These are phyloP conservation scores for Rhodotorula paludigena DNA, from an alignment of 768 basidiomycete genomes.

Conservation along the genomic window DNA sequence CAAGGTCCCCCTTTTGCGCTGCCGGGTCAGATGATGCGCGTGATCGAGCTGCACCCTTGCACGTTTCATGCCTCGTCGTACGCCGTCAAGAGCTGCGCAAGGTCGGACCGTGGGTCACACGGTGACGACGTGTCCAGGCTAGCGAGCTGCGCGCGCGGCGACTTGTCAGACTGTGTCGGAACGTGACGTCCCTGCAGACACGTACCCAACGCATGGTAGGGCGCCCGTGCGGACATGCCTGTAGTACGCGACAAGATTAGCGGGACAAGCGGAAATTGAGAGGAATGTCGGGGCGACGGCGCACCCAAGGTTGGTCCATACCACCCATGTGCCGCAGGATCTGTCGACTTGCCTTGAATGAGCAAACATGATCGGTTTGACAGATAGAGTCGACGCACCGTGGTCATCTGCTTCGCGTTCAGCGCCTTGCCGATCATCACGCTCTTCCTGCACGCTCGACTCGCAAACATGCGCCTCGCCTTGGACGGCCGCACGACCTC, in stretches of 20 bases:
- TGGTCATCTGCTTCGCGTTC: constrained; percentile 67
- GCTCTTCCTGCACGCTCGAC: constrained; percentile 90
- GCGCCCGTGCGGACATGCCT: constrained; percentile 45
- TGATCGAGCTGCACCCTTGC: neutral
- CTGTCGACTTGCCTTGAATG: no score
- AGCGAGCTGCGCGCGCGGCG: neutral
- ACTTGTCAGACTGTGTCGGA: neutral
- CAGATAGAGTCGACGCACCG: constrained; percentile 43
- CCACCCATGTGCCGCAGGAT: constrained; percentile 49
- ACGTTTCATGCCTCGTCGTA: no score
- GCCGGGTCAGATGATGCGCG: no score
- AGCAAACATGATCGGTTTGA: no score
- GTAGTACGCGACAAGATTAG: neutral
- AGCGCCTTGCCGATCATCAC: constrained; percentile 80
- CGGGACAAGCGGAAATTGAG: neutral
- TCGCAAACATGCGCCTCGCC: constrained; percentile 91
- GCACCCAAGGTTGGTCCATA: constrained; percentile 52
- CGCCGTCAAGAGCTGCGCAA: neutral
- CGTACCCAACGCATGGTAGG: constrained; percentile 49
- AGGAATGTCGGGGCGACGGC: no score
- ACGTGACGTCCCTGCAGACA: neutral
- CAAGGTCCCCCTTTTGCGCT: neutral
- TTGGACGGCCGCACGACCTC: constrained; percentile 89
- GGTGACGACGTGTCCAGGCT: neutral
- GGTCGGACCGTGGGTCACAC: neutral